Percentiles rank a stretch among this genome's conserved stretches.
Conservation (phyloP, 164 flowering plant genomes). For the Macadamia tetraphylla region DNA sequence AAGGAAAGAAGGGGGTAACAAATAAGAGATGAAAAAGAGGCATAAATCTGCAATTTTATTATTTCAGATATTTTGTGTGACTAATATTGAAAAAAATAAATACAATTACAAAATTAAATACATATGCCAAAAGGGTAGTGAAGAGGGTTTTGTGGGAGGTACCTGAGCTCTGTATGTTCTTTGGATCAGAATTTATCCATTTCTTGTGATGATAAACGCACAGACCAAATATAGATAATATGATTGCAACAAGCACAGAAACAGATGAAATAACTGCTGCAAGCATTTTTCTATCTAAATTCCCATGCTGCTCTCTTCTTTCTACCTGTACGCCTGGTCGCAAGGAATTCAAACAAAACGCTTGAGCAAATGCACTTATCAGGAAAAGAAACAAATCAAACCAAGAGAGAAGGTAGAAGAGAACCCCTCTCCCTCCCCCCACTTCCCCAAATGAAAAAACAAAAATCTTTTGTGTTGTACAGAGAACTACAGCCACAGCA, state of each 20-base stretch:
- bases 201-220: constrained; percentile 17
- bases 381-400: neutral
- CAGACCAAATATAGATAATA: constrained; percentile 15
- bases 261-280: constrained; percentile 16
- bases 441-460: neutral
- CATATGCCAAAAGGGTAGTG: neutral
- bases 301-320: constrained; percentile 10
- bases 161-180: constrained; percentile 24
- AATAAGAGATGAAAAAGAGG: neutral
- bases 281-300: constrained; percentile 18
- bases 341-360: neutral
- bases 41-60: neutral
- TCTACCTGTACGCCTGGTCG: constrained; percentile 5
- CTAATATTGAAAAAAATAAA: too few species aligned
- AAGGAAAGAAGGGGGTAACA: constrained; percentile 1
- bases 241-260: constrained; percentile 11
- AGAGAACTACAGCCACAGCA: too few species aligned
- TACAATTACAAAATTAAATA: too few species aligned
- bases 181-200: constrained; percentile 13
- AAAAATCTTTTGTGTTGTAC: neutral
- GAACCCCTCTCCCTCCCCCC: too few species aligned
- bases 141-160: constrained; percentile 1
- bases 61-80: neutral
- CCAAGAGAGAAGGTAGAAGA: neutral
- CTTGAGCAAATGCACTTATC: neutral